A percentile compares a stretch with the other conserved stretches of the same genome.
phyloP scores from a whole-genome alignment of 2,329 filamentous ascomycete species.

The Diaporthe sp. region DNA sequence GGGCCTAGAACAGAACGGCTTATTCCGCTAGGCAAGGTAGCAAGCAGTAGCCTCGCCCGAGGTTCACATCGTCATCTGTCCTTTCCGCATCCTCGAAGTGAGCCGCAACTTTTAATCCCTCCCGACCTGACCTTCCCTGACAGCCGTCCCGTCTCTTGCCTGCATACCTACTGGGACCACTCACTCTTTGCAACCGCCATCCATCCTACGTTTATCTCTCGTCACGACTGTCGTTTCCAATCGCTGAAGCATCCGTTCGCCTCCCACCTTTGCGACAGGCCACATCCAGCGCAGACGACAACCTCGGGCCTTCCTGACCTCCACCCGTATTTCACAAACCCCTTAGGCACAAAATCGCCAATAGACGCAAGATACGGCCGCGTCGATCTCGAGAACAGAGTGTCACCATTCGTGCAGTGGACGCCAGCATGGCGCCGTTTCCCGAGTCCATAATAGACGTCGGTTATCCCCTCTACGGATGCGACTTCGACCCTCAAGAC shows the following conservation, averaged over 20 bases:
- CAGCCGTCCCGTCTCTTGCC: background rate
- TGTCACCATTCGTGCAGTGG: background rate
- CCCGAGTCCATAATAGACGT: slow-evolving; percentile 75
- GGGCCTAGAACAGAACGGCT: slow-evolving; percentile 5
- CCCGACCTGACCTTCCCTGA: background rate
- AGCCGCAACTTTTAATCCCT: background rate
- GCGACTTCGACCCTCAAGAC: slow-evolving; percentile 89
- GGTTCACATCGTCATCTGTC: slow-evolving; percentile 37
- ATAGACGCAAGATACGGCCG: background rate
- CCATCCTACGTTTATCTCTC: background rate
- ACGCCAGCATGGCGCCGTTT: slow-evolving; percentile 51
- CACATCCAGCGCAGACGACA: slow-evolving; percentile 1
- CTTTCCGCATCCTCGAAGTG: slow-evolving; percentile 12
- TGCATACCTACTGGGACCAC: background rate
- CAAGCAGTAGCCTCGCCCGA: slow-evolving; percentile 20
- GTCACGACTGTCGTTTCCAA: background rate
- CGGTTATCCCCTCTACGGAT: slow-evolving; percentile 87
- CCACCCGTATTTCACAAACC: background rate
- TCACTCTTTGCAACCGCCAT: background rate
- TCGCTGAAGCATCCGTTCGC: background rate
- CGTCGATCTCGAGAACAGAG: background rate
- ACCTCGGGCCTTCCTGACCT: background rate
- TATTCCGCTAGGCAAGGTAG: slow-evolving; percentile 14
- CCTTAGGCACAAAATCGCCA: background rate
- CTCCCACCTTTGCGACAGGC: slow-evolving; percentile 1